phyloP scores from a whole-genome alignment of 805 yeast genomes.

The Komagataella mondaviorum region DNA sequence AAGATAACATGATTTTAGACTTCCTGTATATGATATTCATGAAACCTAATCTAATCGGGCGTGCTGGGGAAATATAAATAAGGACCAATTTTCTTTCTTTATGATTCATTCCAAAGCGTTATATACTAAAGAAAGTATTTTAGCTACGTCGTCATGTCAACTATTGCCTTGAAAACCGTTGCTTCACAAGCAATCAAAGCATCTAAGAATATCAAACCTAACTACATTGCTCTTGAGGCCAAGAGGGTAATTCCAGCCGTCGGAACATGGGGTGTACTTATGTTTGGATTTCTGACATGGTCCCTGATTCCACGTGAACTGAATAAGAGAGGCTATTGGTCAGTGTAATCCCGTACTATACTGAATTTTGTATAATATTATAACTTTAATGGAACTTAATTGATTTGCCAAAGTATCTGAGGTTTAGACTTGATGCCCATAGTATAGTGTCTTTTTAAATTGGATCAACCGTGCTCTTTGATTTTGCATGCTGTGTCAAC shows the following conservation, averaged over 20 bases:
- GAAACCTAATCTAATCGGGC: neutral
- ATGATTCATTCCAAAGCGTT: too few relatives aligned
- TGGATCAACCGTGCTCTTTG: too few relatives aligned
- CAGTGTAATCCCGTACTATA: slow-evolving; percentile 6
- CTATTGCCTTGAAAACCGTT: slow-evolving; percentile 1
- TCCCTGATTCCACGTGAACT: slow-evolving; percentile 10
- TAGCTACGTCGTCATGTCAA: neutral
- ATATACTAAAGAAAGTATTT: too few relatives aligned
- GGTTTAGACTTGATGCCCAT: too few relatives aligned
- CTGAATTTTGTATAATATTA: neutral
- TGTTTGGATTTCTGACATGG: slow-evolving; percentile 17
- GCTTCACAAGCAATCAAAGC: slow-evolving; percentile 7
- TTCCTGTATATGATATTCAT: too few relatives aligned
- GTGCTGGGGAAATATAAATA: neutral
- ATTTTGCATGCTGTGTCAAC: too few relatives aligned
- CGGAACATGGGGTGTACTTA: slow-evolving; percentile 13
- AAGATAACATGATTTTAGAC: neutral
- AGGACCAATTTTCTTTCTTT: neutral
- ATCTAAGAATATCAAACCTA: slow-evolving; percentile 18
- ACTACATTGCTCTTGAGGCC: slow-evolving; percentile 12
- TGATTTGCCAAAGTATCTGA: neutral
- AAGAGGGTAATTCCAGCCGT: slow-evolving; percentile 14
- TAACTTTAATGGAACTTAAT: neutral
- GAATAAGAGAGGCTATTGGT: slow-evolving; percentile 15
- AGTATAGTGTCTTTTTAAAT: too few relatives aligned